Evolutionary conservation across 179 eudicot genomes (phyloP), one percentile per base, ranked within the genome.

Genomic region (Monotropa hypopitys): DNA sequence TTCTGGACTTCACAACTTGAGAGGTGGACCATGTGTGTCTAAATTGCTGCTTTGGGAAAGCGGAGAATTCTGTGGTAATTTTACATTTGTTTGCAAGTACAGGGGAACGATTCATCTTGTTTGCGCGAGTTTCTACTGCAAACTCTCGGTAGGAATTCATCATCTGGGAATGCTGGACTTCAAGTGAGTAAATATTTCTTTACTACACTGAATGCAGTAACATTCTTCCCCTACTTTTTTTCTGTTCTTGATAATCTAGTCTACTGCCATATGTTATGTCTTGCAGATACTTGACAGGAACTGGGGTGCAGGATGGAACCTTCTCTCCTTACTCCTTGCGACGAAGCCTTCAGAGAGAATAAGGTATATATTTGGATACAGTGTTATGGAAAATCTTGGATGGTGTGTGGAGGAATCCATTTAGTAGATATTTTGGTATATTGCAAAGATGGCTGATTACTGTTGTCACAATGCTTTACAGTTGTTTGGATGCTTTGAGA

Each of bases 271-370:
- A 5, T 76, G 46, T 76, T 77, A 10, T 75, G 59, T 74, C 63
- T 61, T 81, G 70, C 85, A 96, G 99, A 96, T 96, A 59, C 96
- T 96, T 75, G 99, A 96, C 84, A 85, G 99, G 77, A 93, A 89
- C 83, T 96, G 97, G 97, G 99, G 99, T 78, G 96, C 96, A 26
- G 99, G 99, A 68, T 96, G 98, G 99, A 87, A 96, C 78, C 88
- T 96, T 63, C 88, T 96, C 72, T 84, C 98, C 11, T 82, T 87
- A 56, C 80, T 96, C 80, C 96, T 96, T 74, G 98, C 99, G 18
- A 83, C 90, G 76, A 96, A 93, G 83, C 88, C 96, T 69, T 87
- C 87, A 61, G 84, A 87, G 61, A 89, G 98, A 84, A 90, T 93
- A 83, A 93, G 99, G 99, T 95, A 82, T 32, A 11, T 53, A 54